Percentiles rank a stretch among this genome's conserved stretches.
Evolutionary conservation across 2,329 filamentous ascomycete species (phyloP).

Genomic region (Sporothrix euskadiensis): DNA sequence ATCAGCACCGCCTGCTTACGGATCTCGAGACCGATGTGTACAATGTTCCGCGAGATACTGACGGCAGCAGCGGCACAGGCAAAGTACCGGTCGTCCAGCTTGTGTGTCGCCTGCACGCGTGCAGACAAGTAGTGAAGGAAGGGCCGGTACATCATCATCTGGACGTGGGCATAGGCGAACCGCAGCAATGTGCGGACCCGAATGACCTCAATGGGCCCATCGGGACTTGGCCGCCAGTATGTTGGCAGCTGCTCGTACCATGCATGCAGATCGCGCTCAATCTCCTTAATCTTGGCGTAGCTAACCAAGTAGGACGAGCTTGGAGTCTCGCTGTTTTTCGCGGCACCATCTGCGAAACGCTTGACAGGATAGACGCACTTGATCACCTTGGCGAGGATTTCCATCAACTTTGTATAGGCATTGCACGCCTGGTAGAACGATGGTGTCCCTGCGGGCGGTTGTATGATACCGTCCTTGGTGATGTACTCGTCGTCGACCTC

Average conservation of each 20-base stretch:
- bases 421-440: conserved; percentile 67
- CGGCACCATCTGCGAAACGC: conserved; percentile 51
- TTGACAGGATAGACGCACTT: conserved; percentile 67
- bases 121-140: conserved; percentile 82
- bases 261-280: conserved; percentile 62
- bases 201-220: conserved; percentile 71
- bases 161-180: conserved; percentile 79
- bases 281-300: conserved; percentile 63
- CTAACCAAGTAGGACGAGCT: conserved; percentile 62
- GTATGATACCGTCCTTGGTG: conserved; percentile 57
- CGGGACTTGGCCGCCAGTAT: conserved; percentile 75
- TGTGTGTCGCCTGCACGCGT: conserved; percentile 55
- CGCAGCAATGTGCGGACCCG: conserved; percentile 77
- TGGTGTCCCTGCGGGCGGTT: conserved; percentile 56
- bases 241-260: conserved; percentile 71
- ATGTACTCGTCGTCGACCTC: conserved; percentile 70
- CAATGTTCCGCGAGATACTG: conserved; percentile 68
- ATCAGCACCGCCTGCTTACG: conserved; percentile 50
- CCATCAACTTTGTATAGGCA: conserved; percentile 64
- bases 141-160: conserved; percentile 78
- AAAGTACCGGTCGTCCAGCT: conserved; percentile 74
- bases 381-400: conserved; percentile 64
- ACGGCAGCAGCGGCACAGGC: conserved; percentile 66
- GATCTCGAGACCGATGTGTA: conserved; percentile 71
- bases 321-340: conserved; percentile 45